Percentiles rank a stretch among this genome's conserved stretches.
Conservation (phyloP, 306 rosid species). For the Inga laurina region DNA sequence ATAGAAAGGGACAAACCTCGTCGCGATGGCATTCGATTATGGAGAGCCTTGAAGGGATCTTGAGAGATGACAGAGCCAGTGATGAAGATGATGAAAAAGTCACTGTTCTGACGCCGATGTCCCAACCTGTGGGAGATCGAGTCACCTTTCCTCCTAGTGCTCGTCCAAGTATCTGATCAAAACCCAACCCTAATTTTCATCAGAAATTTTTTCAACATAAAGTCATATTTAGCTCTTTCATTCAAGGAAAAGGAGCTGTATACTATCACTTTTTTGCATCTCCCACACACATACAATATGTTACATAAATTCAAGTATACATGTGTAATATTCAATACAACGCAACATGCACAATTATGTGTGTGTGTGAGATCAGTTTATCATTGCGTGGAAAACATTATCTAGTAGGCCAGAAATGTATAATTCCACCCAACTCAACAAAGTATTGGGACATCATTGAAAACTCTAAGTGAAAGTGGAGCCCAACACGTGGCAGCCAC, state of each 20-base stretch:
- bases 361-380: not conserved
- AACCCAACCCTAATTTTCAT: not conserved
- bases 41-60: conserved; percentile 62
- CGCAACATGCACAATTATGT: not conserved
- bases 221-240: not conserved
- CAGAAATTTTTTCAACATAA: not conserved
- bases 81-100: conserved; percentile 59
- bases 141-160: conserved; percentile 85
- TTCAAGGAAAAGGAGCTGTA: not conserved
- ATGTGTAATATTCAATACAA: not conserved
- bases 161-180: conserved; percentile 68
- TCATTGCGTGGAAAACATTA: not conserved
- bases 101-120: conserved; percentile 69
- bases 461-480: no score
- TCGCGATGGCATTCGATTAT: conserved; percentile 80
- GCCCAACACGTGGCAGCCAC: no score
- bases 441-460: not conserved
- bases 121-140: conserved; percentile 84
- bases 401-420: not conserved
- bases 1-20: conserved; percentile 55
- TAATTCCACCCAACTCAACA: no score
- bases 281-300: no score
- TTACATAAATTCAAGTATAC: no score
- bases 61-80: conserved; percentile 40
- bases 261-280: not conserved